phyloP scores from a whole-genome alignment of 441 rosid species.

The Erodium trifolium region DNA sequence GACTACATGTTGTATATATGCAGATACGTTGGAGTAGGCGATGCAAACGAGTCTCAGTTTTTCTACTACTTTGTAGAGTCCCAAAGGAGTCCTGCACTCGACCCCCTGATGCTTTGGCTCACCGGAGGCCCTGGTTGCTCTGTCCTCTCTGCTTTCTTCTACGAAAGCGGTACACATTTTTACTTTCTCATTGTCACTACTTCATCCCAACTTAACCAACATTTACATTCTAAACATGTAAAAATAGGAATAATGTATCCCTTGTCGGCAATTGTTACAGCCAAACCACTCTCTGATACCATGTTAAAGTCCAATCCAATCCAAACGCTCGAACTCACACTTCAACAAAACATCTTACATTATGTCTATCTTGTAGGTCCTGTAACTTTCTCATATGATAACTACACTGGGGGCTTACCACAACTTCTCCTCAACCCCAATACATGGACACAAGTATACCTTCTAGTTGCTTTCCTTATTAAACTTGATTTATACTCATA shows the following conservation, averaged over 20 bases:
- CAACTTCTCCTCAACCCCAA: conserved; percentile 14
- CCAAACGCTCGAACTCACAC: too few species aligned
- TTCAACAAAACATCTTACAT: too few species aligned
- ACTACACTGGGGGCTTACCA: conserved; percentile 24
- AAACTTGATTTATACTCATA: too few species aligned
- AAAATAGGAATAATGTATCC: too few species aligned
- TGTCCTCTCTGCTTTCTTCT: conserved; percentile 25
- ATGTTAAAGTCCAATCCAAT: too few species aligned
- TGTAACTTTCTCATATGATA: conserved; percentile 12
- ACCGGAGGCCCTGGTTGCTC: conserved; percentile 38
- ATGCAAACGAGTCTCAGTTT: conserved; percentile 22
- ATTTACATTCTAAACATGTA: too few species aligned
- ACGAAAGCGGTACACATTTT: conserved; percentile 19
- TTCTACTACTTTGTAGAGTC: conserved; percentile 33
- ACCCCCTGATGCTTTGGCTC: conserved; percentile 32
- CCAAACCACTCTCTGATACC: too few species aligned
- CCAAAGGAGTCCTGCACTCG: conserved; percentile 21
- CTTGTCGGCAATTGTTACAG: too few species aligned
- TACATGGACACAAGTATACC: conserved; percentile 25
- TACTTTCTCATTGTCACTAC: too few species aligned
- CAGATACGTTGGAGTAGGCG: conserved; percentile 28
- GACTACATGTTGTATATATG: background rate
- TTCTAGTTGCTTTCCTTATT: too few species aligned
- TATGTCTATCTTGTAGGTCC: conserved; percentile 22
- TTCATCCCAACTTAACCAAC: too few species aligned